These are phyloP conservation scores for Phialemonium atrogriseum DNA, from an alignment of 2,329 filamentous ascomycete species.

Conservation along the genomic window DNA sequence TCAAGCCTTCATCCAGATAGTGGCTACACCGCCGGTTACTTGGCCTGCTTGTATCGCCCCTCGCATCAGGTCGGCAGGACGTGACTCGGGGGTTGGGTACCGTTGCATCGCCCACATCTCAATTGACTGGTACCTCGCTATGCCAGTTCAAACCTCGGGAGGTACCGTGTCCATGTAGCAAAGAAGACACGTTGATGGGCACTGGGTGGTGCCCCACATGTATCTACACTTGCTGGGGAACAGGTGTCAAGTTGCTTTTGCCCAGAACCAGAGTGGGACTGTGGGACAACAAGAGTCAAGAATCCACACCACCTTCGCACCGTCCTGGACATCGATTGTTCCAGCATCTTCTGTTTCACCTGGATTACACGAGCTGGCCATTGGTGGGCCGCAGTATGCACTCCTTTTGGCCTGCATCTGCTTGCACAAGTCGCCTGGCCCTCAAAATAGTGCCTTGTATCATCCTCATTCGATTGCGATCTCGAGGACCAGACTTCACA, in stretches of 20 bases:
- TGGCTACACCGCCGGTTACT: conserved; percentile 13
- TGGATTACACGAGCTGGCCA: conserved; percentile 11
- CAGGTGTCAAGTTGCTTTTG: no score
- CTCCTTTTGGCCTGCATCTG: conserved; percentile 29
- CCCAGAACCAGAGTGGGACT: conserved; percentile 3
- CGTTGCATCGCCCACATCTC: conserved; percentile 7
- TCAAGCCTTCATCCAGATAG: no score
- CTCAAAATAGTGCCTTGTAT: no score
- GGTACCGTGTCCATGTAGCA: conserved; percentile 5
- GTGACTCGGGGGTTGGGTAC: conserved; percentile 15
- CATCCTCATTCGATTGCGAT: no score
- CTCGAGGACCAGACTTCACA: no score
- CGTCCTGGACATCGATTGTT: conserved; percentile 14
- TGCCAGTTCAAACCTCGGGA: conserved; percentile 1
- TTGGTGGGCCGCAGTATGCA: conserved; percentile 25
- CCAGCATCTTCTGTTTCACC: conserved; percentile 31
- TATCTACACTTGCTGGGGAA: neutral
- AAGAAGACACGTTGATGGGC: conserved; percentile 5
- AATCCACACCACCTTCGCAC: conserved; percentile 1
- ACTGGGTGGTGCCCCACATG: neutral
- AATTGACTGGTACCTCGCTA: conserved; percentile 1
- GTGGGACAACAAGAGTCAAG: no score
- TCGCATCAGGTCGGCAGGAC: conserved; percentile 3
- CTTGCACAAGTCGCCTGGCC: no score
- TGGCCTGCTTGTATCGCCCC: conserved; percentile 6